phyloP scores from a whole-genome alignment of 2,329 filamentous ascomycete genomes.

The Microdochium trichocladiopsis region DNA sequence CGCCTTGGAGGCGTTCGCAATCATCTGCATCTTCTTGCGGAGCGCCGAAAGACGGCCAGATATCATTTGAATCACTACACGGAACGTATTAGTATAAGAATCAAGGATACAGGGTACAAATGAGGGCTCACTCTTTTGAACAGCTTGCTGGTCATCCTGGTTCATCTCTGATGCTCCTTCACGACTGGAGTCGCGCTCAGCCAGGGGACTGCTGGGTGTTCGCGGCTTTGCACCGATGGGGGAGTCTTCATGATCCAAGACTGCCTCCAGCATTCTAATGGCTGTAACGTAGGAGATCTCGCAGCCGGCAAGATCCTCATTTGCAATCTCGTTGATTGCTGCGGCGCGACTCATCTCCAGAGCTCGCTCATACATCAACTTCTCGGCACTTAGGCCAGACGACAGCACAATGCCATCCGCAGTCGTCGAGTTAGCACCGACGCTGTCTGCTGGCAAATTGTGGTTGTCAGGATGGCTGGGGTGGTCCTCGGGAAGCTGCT shows the following conservation, averaged over 20 bases:
- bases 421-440: slow-evolving; percentile 49
- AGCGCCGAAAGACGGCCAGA: slow-evolving; percentile 46
- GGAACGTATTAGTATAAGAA: slow-evolving; percentile 20
- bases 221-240: slow-evolving; percentile 32
- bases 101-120: not conserved
- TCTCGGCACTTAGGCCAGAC: slow-evolving; percentile 87
- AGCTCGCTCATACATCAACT: slow-evolving; percentile 95
- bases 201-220: slow-evolving; percentile 29
- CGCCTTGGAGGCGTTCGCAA: slow-evolving; percentile 49
- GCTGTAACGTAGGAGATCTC: slow-evolving; percentile 92
- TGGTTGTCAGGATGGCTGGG: slow-evolving; percentile 80
- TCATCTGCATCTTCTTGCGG: slow-evolving; percentile 54
- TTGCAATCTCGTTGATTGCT: slow-evolving; percentile 91
- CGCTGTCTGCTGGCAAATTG: slow-evolving; percentile 20
- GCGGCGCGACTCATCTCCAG: slow-evolving; percentile 94
- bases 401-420: slow-evolving; percentile 78
- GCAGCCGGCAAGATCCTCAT: slow-evolving; percentile 79
- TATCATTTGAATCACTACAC: slow-evolving; percentile 56
- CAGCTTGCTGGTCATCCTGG: slow-evolving; percentile 64
- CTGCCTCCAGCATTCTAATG: slow-evolving; percentile 89
- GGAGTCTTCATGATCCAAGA: slow-evolving; percentile 72
- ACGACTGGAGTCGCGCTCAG: slow-evolving; percentile 32
- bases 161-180: slow-evolving; percentile 46
- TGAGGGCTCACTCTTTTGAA: slow-evolving; percentile 60
- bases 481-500: slow-evolving; percentile 74